Percentiles rank a stretch among this genome's conserved stretches.
Evolutionary conservation across 2,329 filamentous ascomycete species (phyloP).

Genomic region (Colletotrichum eleusines): DNA sequence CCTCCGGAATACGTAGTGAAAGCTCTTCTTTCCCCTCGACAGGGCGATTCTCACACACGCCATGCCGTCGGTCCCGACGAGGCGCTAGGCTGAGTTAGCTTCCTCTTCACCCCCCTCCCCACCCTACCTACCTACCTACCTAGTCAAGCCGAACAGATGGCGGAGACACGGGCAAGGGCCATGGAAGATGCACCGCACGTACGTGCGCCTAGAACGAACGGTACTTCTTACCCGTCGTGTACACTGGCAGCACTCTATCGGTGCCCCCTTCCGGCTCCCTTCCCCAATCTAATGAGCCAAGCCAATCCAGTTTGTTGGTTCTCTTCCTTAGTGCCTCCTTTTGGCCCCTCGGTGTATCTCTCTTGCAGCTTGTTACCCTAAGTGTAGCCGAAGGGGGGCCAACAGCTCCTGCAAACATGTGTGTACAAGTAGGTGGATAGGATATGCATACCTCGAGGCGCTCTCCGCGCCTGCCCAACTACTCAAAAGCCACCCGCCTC

Average conservation of each 20-base stretch:
- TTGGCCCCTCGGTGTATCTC: conserved; percentile 43
- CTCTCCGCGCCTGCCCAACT: conserved; percentile 35
- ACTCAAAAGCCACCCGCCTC: conserved; percentile 41
- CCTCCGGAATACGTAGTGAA: conserved; percentile 26
- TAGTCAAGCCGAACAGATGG: conserved; percentile 34
- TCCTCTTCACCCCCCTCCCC: conserved; percentile 14
- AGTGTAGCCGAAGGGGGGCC: conserved; percentile 31
- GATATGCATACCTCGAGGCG: conserved; percentile 33
- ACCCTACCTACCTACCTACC: neutral
- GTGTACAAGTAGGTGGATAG: conserved; percentile 24
- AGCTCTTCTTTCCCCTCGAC: conserved; percentile 27
- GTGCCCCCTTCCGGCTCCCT: conserved; percentile 43
- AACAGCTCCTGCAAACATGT: conserved; percentile 28
- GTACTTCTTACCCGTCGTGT: conserved; percentile 42
- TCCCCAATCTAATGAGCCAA: conserved; percentile 43
- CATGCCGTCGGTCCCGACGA: conserved; percentile 41
- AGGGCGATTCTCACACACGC: conserved; percentile 31
- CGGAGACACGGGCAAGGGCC: conserved; percentile 37
- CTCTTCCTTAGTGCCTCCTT: conserved; percentile 41
- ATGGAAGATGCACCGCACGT: conserved; percentile 39
- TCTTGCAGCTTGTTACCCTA: conserved; percentile 42
- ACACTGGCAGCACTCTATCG: conserved; percentile 43
- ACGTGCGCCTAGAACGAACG: conserved; percentile 43
- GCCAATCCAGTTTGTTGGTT: conserved; percentile 43
- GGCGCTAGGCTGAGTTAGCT: conserved; percentile 35